A percentile compares a stretch with the other conserved stretches of the same genome.
These are phyloP conservation scores for Verticillium tricorpus DNA, from an alignment of 2,329 filamentous ascomycete genomes.

Conservation along the genomic window DNA sequence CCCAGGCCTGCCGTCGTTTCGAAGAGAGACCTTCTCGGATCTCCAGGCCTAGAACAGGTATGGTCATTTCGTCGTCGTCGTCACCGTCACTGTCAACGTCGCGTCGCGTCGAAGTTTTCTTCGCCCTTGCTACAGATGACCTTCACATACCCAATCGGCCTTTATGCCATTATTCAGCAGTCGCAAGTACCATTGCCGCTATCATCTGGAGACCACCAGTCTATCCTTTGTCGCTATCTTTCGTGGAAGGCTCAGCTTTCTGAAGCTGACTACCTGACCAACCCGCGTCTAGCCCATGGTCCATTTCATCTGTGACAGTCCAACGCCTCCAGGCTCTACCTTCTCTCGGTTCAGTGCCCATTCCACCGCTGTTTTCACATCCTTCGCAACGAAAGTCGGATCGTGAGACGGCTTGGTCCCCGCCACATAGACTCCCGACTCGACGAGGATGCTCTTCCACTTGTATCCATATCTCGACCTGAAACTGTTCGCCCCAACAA, in stretches of 20 bases:
- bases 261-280: too few relatives aligned
- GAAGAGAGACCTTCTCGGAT: not conserved
- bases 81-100: not conserved
- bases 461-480: conserved; percentile 46
- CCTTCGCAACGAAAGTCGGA: conserved; percentile 52
- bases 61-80: not conserved
- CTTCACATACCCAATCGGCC: not conserved
- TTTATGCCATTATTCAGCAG: too few relatives aligned
- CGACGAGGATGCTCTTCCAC: conserved; percentile 64
- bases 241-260: not conserved
- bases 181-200: too few relatives aligned
- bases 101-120: not conserved
- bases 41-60: not conserved
- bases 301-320: too few relatives aligned
- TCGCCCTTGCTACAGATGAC: not conserved
- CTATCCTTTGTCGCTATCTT: not conserved
- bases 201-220: too few relatives aligned
- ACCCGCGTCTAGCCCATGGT: too few relatives aligned
- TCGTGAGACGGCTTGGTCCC: conserved; percentile 39
- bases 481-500: conserved; percentile 63
- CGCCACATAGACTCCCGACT: conserved; percentile 59
- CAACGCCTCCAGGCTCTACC: not conserved
- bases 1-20: not conserved
- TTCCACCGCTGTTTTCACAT: conserved; percentile 43
- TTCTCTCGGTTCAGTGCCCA: not conserved